phyloP scores from a whole-genome alignment of 768 basidiomycete species.

The Lepiota brunneoincarnata region DNA sequence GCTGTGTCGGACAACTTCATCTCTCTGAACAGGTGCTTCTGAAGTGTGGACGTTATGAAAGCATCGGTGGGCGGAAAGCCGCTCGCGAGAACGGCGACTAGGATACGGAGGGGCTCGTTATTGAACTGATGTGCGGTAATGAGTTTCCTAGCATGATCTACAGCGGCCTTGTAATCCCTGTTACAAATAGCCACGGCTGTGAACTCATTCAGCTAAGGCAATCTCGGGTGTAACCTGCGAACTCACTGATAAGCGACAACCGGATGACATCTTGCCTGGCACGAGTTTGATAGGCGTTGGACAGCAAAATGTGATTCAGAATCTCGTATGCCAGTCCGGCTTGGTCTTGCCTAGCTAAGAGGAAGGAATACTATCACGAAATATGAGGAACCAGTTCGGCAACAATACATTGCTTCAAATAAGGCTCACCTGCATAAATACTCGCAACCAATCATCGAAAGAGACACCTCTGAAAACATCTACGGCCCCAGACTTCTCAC shows the following conservation, averaged over 20 bases:
- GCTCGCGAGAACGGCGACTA: slow-evolving; percentile 69
- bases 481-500: slow-evolving; percentile 40
- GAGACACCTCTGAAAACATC: slow-evolving; percentile 77
- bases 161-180: slow-evolving; percentile 52
- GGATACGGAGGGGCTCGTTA: slow-evolving; percentile 79
- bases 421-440: slow-evolving; percentile 77
- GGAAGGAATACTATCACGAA: slow-evolving; percentile 63
- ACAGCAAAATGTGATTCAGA: slow-evolving; percentile 69
- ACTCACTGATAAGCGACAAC: slow-evolving; percentile 72
- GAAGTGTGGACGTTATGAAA: slow-evolving; percentile 74
- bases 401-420: not conserved
- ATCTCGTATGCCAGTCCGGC: slow-evolving; percentile 72
- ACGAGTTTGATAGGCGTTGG: slow-evolving; percentile 67
- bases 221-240: not conserved
- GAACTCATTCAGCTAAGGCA: not conserved
- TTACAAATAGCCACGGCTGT: slow-evolving; percentile 72
- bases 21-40: slow-evolving; percentile 84
- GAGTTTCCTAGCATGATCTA: slow-evolving; percentile 77
- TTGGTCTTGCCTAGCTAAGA: slow-evolving; percentile 60
- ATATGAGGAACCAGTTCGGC: not conserved
- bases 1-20: slow-evolving; percentile 67
- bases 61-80: slow-evolving; percentile 70
- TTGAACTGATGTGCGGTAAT: slow-evolving; percentile 80
- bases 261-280: slow-evolving; percentile 69
- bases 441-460: slow-evolving; percentile 80